A percentile compares a stretch with the other conserved stretches of the same genome.
phyloP scores from a whole-genome alignment of 1,139 yeast species.

The Geotrichum carabidarum region DNA sequence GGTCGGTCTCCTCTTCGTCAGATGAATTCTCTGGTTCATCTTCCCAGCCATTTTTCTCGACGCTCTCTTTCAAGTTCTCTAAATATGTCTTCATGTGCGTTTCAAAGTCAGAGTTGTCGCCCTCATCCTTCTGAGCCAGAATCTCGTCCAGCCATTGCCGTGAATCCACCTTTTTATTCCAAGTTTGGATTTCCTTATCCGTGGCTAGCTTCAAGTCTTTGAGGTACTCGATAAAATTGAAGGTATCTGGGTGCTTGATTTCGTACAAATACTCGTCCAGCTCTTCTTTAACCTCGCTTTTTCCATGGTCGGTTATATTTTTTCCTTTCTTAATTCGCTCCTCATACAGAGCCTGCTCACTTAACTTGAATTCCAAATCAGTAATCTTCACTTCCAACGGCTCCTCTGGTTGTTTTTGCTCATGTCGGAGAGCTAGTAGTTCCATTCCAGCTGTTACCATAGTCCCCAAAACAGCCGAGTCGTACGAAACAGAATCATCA shows the following conservation, averaged over 20 bases:
- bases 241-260: not conserved
- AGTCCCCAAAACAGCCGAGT: conserved; percentile 10
- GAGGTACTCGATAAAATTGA: not conserved
- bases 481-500: conserved; percentile 3
- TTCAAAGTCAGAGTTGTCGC: conserved; percentile 13
- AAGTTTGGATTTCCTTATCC: conserved; percentile 25
- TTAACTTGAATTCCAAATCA: not conserved
- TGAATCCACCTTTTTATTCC: conserved; percentile 27
- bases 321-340: not conserved
- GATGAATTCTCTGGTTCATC: conserved; percentile 24
- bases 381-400: not conserved
- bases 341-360: conserved; percentile 1
- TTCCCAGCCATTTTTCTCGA: not conserved
- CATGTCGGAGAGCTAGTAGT: not conserved
- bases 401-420: not conserved
- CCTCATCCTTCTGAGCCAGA: conserved; percentile 7
- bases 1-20: conserved; percentile 22
- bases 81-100: not conserved
- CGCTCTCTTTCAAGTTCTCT: not conserved
- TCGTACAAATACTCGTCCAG: not conserved
- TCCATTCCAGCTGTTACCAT: conserved; percentile 8
- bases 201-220: conserved; percentile 8
- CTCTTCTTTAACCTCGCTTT: conserved; percentile 1
- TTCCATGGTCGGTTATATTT: not conserved
- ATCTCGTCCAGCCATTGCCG: conserved; percentile 28